Conservation (phyloP, 352 stramenopile genomes). For the Globisporangium lucens region DNA sequence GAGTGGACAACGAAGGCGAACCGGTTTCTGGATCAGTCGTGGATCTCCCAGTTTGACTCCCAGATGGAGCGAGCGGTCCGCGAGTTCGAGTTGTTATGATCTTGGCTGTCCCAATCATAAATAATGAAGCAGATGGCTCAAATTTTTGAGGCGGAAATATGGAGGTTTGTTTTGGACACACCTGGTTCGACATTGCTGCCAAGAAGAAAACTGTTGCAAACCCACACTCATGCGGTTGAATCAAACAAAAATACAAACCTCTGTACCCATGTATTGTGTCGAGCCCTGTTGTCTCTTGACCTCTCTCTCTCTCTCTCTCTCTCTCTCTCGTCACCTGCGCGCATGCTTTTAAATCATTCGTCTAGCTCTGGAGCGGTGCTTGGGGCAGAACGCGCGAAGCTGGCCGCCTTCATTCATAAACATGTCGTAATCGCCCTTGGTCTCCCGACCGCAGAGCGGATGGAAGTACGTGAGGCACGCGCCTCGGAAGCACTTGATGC, state of each 20-base stretch:
- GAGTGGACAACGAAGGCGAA: constrained; percentile 71
- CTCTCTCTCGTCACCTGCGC: neutral
- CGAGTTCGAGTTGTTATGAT: constrained; percentile 67
- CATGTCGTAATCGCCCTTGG: constrained; percentile 80
- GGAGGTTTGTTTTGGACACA: neutral
- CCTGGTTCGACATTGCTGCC: neutral
- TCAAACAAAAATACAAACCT: constrained; percentile 13
- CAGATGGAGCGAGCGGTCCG: constrained; percentile 70
- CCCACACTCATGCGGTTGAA: neutral
- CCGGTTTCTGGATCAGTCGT: constrained; percentile 74
- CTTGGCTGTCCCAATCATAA: neutral
- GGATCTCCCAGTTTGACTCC: constrained; percentile 77
- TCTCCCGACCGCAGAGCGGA: constrained; percentile 81
- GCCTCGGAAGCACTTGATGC: constrained; percentile 83
- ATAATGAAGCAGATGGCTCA: neutral
- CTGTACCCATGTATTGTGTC: constrained; percentile 12
- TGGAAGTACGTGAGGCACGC: constrained; percentile 75
- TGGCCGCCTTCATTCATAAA: constrained; percentile 88
- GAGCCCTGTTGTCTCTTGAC: neutral
- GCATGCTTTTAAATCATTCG: constrained; percentile 16
- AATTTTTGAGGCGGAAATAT: neutral
- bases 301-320: neutral
- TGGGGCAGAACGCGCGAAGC: constrained; percentile 77
- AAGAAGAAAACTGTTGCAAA: neutral
- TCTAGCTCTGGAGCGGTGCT: constrained; percentile 59